Evolutionary conservation across 1,284 basidiomycete genomes (phyloP).

Genomic region (Cryptococcus sp.): DNA sequence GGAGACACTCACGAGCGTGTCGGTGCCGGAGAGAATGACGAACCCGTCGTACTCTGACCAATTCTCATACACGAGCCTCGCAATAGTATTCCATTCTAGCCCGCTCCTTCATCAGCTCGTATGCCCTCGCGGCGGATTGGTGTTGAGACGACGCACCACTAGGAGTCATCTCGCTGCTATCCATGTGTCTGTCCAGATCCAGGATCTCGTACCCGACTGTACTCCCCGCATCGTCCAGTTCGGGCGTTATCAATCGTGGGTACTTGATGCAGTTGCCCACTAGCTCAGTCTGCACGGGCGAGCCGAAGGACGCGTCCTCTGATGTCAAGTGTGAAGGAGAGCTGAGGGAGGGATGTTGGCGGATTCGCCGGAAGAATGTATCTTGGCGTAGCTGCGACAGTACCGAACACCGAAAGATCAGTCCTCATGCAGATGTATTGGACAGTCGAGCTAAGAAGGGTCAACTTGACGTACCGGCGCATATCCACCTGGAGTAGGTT

Average conservation of each 20-base stretch:
- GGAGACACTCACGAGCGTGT: constrained; percentile 38
- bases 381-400: constrained; percentile 38
- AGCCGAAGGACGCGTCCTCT: constrained; percentile 19
- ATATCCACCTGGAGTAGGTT: constrained; percentile 42
- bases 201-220: constrained; percentile 47
- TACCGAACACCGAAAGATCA: neutral
- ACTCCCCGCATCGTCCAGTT: constrained; percentile 37
- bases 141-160: constrained; percentile 33
- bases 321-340: constrained; percentile 19
- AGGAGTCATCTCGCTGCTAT: constrained; percentile 50
- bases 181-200: constrained; percentile 50
- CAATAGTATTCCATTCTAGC: constrained; percentile 51
- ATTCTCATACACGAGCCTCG: constrained; percentile 41
- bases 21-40: constrained; percentile 47
- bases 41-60: constrained; percentile 50
- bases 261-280: constrained; percentile 36
- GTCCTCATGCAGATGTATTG: neutral
- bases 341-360: constrained; percentile 46
- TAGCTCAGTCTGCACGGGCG: constrained; percentile 24
- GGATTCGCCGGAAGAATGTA: constrained; percentile 47
- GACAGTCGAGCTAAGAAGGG: neutral
- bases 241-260: constrained; percentile 42
- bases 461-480: constrained; percentile 29
- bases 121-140: neutral
- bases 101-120: constrained; percentile 1